Evolutionary conservation across 1,284 basidiomycete genomes (phyloP).

Genomic region (Tausonia pullulans): DNA sequence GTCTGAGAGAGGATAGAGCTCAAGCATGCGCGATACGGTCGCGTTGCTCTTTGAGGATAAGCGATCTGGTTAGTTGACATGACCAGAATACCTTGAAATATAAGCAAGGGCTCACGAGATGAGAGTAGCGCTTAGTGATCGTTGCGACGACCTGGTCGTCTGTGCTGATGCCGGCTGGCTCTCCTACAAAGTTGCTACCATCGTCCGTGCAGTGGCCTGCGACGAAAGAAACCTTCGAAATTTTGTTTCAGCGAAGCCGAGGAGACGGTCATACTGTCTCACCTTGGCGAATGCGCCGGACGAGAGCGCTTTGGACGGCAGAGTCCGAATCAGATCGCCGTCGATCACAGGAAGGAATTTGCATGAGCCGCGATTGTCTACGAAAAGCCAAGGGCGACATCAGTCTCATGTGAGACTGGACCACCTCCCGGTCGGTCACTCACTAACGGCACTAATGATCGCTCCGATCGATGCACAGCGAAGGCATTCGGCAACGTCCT

Average conservation of each 20-base stretch:
- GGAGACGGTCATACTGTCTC: rapidly evolving
- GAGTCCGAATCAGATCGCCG: constrained; percentile 17
- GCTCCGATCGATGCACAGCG: constrained; percentile 12
- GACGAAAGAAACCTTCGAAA: constrained; percentile 15
- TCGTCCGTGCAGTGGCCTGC: constrained; percentile 20
- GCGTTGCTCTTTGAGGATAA: constrained; percentile 13
- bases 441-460: constrained; percentile 19
- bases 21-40: constrained; percentile 16
- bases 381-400: constrained; percentile 7
- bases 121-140: constrained; percentile 17
- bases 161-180: constrained; percentile 13
- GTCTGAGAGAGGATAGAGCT: constrained; percentile 12
- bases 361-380: constrained; percentile 17
- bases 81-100: not conserved
- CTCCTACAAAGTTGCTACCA: constrained; percentile 19
- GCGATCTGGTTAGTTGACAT: not conserved
- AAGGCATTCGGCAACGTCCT: constrained; percentile 17
- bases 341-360: constrained; percentile 21
- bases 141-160: constrained; percentile 16
- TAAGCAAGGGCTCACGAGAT: constrained; percentile 12
- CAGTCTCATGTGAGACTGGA: not conserved
- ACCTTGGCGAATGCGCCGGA: constrained; percentile 16
- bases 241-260: not conserved
- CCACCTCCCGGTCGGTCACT: not conserved
- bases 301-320: constrained; percentile 15